Evolutionary conservation across 345 rosid genomes (phyloP).

Genomic region (Bruguiera sexangula): DNA sequence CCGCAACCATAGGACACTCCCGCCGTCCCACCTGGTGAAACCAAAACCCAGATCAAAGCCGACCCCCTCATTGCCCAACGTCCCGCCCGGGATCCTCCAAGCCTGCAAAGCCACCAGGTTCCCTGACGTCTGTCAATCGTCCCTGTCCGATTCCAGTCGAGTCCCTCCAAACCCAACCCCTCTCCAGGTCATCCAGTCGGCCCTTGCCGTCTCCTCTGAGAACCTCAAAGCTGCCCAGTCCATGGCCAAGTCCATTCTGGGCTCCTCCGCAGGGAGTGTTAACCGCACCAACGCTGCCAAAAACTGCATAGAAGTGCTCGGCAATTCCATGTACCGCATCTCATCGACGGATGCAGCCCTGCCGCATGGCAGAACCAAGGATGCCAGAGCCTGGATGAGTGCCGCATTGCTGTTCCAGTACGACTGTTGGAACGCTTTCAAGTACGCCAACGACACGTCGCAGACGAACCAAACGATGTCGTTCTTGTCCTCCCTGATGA

Average conservation of each 20-base stretch:
- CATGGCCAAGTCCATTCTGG: constrained; percentile 53
- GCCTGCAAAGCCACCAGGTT: constrained; percentile 69
- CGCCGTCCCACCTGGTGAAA: not conserved
- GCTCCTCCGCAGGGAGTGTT: constrained; percentile 43
- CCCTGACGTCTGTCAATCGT: constrained; percentile 44
- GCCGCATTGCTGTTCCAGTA: constrained; percentile 74
- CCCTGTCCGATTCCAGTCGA: constrained; percentile 32
- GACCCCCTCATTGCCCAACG: not conserved
- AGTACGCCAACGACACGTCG: constrained; percentile 63
- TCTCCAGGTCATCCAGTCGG: constrained; percentile 55
- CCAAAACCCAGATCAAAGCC: not conserved
- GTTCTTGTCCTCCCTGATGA: constrained; percentile 45
- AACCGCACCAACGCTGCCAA: constrained; percentile 62
- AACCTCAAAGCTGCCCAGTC: constrained; percentile 54
- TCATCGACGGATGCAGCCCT: constrained; percentile 37
- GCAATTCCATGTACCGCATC: constrained; percentile 50
- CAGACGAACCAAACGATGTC: constrained; percentile 52
- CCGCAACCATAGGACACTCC: not conserved
- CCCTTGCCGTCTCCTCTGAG: constrained; percentile 50
- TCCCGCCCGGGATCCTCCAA: constrained; percentile 23
- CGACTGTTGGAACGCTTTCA: constrained; percentile 69
- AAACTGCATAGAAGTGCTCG: constrained; percentile 55
- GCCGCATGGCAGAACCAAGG: constrained; percentile 50
- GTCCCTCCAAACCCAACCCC: constrained; percentile 41
- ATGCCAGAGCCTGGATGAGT: constrained; percentile 74